Base-by-base conservation (phyloP, 208 protist genomes). In the Borovskyia barvae region DNA sequence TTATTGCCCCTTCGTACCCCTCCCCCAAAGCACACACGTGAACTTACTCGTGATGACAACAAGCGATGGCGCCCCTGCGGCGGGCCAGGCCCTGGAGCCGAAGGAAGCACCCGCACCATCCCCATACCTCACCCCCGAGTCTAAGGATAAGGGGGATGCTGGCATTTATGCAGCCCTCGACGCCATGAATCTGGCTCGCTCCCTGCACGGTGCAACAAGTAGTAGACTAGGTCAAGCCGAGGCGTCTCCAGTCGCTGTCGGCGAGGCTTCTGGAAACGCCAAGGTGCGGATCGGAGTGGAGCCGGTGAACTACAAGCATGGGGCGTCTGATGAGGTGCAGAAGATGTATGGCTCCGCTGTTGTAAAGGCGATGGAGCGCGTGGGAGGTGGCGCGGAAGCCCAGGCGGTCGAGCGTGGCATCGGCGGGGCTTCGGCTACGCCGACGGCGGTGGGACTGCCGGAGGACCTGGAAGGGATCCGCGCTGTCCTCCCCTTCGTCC, bases 151-250 rank as follows among this genome's bases (percentile, higher is more conserved):
- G 22, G 87, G 87, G 2, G 87, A 94, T 53, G 76, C 83, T 26
- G 82, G 87, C 25, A 67, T 86, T 53, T 87, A 90, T 72, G 82
- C 87, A 0, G 80, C 87, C 5, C 75, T 93, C 35, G 69, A 80
- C 37, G 87, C 87, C n/a, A 72, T 80, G 22, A 62, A 68, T 3
- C 61, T 93, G 1, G 66, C 87, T 2, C 71, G 73, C 9, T 77
- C 79, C 0, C 72, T 93, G 2, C 80, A 65, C 45, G 83, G 86
- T 22, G 75, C 72, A n/a, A 82, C 86, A 0, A 57, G 78, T n/a
- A 83, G 86, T 47, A 68, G 77, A 5, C 66, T 85, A 1, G 35
- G 49, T 7, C 54, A 67, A 26, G 26, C 25, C 7, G 60, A 67
- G 22, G 65, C 30, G 1, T 22, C 46, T 11, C 64, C 73, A 15